Percentiles rank a stretch among this genome's conserved stretches.
Conservation (phyloP, 768 basidiomycete species). For the Mycena floridula region DNA sequence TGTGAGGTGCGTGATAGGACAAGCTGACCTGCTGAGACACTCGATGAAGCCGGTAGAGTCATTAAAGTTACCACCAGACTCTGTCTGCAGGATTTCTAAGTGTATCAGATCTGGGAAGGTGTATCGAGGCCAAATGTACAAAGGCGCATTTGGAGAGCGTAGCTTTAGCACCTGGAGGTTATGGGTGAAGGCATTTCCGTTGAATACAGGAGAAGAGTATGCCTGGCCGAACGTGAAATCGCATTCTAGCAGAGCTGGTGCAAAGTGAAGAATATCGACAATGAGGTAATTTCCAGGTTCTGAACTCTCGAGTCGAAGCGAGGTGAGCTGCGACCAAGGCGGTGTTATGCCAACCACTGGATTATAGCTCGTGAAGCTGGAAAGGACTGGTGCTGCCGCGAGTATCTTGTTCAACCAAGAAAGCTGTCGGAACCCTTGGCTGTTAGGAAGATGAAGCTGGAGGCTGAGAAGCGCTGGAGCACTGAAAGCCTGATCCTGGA, state of each 20-base stretch:
- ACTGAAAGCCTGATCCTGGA: not conserved
- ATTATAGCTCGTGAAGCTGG: not conserved
- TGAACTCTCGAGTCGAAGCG: not conserved
- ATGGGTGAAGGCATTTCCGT: not conserved
- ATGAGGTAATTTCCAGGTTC: not conserved
- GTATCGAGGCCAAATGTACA: not conserved
- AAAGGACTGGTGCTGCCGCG: not conserved
- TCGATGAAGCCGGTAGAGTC: not conserved
- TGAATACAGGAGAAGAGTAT: not conserved
- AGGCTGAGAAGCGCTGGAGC: not conserved
- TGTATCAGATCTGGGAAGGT: not conserved
- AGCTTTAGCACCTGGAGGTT: not conserved
- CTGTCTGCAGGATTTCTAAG: too few relatives aligned
- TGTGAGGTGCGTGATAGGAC: not conserved
- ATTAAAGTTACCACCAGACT: not conserved
- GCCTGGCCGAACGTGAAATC: not conserved
- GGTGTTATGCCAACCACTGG: not conserved
- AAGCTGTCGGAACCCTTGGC: not conserved
- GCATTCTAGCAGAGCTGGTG: not conserved
- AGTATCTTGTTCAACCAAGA: not conserved
- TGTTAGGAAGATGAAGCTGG: not conserved
- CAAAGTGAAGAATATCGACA: not conserved
- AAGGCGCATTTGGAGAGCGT: not conserved
- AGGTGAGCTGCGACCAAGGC: not conserved
- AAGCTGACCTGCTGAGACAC: not conserved